These are phyloP conservation scores for Coffea canephora DNA, from an alignment of 257 asterid species.

Conservation along the genomic window DNA sequence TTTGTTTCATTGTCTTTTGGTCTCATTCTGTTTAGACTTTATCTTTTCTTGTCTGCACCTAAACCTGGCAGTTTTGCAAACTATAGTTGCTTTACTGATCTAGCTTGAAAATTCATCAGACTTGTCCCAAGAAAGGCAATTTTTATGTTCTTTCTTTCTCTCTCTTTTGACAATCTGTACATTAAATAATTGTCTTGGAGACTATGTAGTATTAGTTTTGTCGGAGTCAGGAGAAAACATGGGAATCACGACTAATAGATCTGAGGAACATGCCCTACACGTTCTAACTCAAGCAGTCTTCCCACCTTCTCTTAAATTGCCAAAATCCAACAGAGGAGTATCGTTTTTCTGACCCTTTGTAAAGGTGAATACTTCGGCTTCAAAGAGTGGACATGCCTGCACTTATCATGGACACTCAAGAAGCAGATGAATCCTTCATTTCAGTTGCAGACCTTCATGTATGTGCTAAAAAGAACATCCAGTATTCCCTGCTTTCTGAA, in stretches of 20 bases:
- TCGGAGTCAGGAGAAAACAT: slow-evolving; percentile 24
- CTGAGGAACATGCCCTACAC: slow-evolving; percentile 41
- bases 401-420: background rate
- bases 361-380: background rate
- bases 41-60: background rate
- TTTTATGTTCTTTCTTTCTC: background rate
- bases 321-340: background rate
- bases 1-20: background rate
- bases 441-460: slow-evolving; percentile 10
- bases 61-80: background rate
- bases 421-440: slow-evolving; percentile 16
- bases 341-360: background rate
- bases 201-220: background rate
- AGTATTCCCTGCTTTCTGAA: background rate
- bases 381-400: slow-evolving; percentile 14
- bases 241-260: slow-evolving; percentile 37
- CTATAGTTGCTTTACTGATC: background rate
- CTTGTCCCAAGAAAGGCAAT: background rate
- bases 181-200: background rate
- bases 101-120: background rate
- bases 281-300: slow-evolving; percentile 13
- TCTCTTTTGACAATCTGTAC: background rate
- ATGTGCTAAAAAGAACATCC: background rate
- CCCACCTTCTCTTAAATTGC: slow-evolving; percentile 22
- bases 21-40: background rate